phyloP scores from a whole-genome alignment of 495 filamentous ascomycete genomes.

The Xylaria palmicola region DNA sequence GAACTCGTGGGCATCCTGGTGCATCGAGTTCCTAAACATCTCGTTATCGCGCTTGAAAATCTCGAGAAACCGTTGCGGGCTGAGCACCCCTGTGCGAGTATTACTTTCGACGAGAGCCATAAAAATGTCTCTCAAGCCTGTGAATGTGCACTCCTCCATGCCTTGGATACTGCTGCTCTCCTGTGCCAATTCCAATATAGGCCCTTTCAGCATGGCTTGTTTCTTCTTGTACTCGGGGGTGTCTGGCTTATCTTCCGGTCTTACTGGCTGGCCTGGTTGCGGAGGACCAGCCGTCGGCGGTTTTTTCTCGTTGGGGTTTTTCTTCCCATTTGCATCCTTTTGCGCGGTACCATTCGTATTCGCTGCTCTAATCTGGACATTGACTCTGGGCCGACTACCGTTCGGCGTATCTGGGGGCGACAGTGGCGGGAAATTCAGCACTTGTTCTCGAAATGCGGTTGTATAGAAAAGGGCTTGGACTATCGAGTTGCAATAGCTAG shows the following conservation, averaged over 20 bases:
- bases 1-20: constrained; percentile 98
- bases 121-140: constrained; percentile 93
- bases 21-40: constrained; percentile 95
- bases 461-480: constrained; percentile 96
- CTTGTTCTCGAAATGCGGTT: constrained; percentile 89
- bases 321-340: constrained; percentile 46
- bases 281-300: constrained; percentile 43
- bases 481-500: constrained; percentile 95
- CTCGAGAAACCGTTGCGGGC: constrained; percentile 89
- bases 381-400: constrained; percentile 43
- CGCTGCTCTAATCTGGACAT: constrained; percentile 50
- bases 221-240: constrained; percentile 97
- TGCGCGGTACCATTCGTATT: constrained; percentile 43
- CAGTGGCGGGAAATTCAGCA: constrained; percentile 82
- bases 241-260: constrained; percentile 71
- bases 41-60: constrained; percentile 92
- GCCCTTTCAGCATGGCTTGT: constrained; percentile 80
- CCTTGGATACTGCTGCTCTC: constrained; percentile 79
- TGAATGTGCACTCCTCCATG: constrained; percentile 94
- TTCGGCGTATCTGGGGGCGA: constrained; percentile 47
- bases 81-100: constrained; percentile 85
- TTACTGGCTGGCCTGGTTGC: constrained; percentile 33
- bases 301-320: constrained; percentile 46
- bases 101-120: constrained; percentile 81
- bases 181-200: constrained; percentile 76